Base-by-base conservation (phyloP, 2,329 filamentous ascomycete genomes). In the Diplodia scrobiculata region DNA sequence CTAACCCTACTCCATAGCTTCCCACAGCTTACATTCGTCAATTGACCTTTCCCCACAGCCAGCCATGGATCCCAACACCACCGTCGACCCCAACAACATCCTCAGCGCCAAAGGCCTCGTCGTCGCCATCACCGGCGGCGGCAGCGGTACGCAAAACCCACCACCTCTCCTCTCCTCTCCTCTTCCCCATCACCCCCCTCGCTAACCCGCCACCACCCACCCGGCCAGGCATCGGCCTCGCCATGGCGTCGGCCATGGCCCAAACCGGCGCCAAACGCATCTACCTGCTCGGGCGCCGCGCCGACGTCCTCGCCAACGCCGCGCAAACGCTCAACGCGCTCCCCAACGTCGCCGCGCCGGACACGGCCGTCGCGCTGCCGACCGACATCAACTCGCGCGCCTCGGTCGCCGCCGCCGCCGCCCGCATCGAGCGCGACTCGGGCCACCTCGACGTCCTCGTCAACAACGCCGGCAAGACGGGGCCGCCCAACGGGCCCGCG, bases 371-470 rank as follows among this genome's bases (percentile, higher is more conserved):
- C 34, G 76, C 80, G 0, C 74, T 83, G 48, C 72, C 78, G 66
- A 79, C 78, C 69, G 79, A 81, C 66, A 78, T 82, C 1, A 79
- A 25, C 14, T 17, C 63, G 78, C 78, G 77, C 27, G 69, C 73
- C 0, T 81, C 80, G 14, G 72, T 84, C 34, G 71, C 76, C 19
- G 69, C 70, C 4, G 80, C 78, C 3, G 81, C 79, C 13, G 73
- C 76, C n/a, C 72, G 73, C 1, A 78, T 84, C 51, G 74, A 77
- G 5, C 68, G 73, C 7, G 79, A 84, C 29, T 72, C 72, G 2
- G 80, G 79, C 50, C 78, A 82, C 69, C 79, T 85, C 66, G 82
- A 86, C 70, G 77, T 85, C 27, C 74, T 85, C 0, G 77, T 85
- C 71, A 81, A 82, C 71, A 85, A 85, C 68, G 82, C 83, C 17